Evolutionary conservation across 768 basidiomycete species (phyloP), one percentile per base, ranked within the genome.

Genomic region (Cystofilobasidium ferigula): DNA sequence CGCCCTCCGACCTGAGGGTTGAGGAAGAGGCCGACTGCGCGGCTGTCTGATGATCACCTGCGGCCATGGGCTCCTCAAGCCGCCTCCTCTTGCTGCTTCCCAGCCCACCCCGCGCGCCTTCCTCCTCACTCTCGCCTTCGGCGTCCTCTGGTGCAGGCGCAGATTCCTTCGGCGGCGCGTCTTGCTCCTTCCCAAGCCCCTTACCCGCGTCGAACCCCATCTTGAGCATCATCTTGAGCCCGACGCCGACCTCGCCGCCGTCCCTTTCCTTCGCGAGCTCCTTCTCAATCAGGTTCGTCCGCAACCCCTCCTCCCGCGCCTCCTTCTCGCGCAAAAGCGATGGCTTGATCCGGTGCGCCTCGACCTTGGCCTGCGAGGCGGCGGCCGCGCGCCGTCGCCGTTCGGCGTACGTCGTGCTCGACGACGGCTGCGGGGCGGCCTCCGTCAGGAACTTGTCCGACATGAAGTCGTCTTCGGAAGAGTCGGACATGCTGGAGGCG

Each of bases 151-250:
- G 35, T 32, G 28, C 26, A 24, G 24, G 26, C 40, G 22, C n/a
- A n/a, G n/a, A n/a, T n/a, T n/a, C n/a, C n/a, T n/a, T n/a, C n/a
- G n/a, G n/a, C n/a, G n/a, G n/a, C n/a, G 61, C 36, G 16, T 20
- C 60, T 32, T 48, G 26, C 30, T 45, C 43, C 45, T 35, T 34
- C 13, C 56, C 54, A 13, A 61, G 40, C n/a, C 58, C 80, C 74
- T 89, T 84, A 20, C 89, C 89, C 2, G 87, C 84, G 77, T 86
- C 86, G 78, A 88, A 92, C 0, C 89, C 89, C 89, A 91, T 91
- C 78, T 87, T 90, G 82, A 87, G 84, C 89, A 92, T 92, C 79
- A 92, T 90, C 20, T 82, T 81, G 62, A 91, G 78, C 10, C 89
- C 89, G 74, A 89, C 91, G 78, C 82, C 89, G 38, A 51, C 38